Percentiles rank a stretch among this genome's conserved stretches.
phyloP scores from a whole-genome alignment of 306 rosid species.

The Erythrophleum fordii region DNA sequence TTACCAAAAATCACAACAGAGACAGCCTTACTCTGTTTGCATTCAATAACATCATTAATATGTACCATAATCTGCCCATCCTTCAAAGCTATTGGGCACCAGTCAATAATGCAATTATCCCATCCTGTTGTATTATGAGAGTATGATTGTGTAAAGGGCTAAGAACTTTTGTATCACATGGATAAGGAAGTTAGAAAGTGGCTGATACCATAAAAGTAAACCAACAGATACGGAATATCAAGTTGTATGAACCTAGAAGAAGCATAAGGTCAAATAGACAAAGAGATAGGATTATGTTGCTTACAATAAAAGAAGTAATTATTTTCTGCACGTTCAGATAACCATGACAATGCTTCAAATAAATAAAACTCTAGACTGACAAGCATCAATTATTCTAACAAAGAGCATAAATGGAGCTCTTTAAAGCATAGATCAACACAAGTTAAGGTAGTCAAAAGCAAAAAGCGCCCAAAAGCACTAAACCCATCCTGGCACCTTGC shows the following conservation, averaged over 20 bases:
- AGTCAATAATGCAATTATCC: neutral
- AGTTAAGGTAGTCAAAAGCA: neutral
- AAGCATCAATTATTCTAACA: slow-evolving; percentile 19
- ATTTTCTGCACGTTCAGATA: slow-evolving; percentile 14
- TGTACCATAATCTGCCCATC: neutral
- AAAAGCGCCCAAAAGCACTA: neutral
- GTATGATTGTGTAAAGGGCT: neutral
- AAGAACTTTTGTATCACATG: slow-evolving; percentile 34
- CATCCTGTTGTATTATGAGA: neutral
- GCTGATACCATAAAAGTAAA: slow-evolving; percentile 24
- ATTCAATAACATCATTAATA: neutral
- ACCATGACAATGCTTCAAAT: neutral
- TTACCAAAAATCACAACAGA: neutral
- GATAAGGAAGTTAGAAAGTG: slow-evolving; percentile 35
- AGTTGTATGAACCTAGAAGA: slow-evolving; percentile 21
- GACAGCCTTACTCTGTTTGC: neutral
- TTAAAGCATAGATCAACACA: slow-evolving; percentile 9
- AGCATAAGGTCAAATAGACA: slow-evolving; percentile 25
- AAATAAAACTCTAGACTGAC: neutral
- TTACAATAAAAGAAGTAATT: slow-evolving; percentile 20
- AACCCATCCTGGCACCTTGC: neutral
- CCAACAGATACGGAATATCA: slow-evolving; percentile 30
- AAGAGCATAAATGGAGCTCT: neutral
- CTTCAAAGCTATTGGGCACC: slow-evolving; percentile 9
- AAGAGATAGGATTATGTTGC: slow-evolving; percentile 33